phyloP scores from a whole-genome alignment of 78 protist species.

The Dictyostelium citrinum region DNA sequence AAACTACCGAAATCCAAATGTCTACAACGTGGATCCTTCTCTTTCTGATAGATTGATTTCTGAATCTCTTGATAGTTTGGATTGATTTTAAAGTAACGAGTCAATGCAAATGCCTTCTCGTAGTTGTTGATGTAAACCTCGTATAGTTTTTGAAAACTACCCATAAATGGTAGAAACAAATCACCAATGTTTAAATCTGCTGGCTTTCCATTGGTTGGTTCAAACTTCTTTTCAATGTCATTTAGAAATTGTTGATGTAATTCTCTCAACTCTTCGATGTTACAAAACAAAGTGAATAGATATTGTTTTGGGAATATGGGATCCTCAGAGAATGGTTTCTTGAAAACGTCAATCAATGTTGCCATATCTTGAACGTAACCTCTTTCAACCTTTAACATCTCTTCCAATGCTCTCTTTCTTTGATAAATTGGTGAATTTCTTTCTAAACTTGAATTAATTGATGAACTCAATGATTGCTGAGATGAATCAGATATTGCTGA shows the following conservation, averaged over 20 bases:
- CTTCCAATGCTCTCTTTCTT: slow-evolving; percentile 37
- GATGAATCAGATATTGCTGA: slow-evolving; percentile 30
- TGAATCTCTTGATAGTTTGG: neutral
- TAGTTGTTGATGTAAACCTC: slow-evolving; percentile 62
- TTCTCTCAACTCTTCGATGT: slow-evolving; percentile 27
- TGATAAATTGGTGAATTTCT: neutral
- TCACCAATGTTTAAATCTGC: slow-evolving; percentile 34
- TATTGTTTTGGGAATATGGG: slow-evolving; percentile 9
- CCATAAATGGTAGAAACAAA: slow-evolving; percentile 61
- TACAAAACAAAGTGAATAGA: slow-evolving; percentile 18
- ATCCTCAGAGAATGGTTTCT: slow-evolving; percentile 8
- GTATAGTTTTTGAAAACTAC: slow-evolving; percentile 41
- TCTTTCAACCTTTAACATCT: slow-evolving; percentile 25
- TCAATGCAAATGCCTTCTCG: slow-evolving; percentile 62
- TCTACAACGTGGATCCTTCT: slow-evolving; percentile 12
- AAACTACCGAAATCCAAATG: slow-evolving; percentile 60
- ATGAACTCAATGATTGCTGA: neutral
- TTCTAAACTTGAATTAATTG: neutral
- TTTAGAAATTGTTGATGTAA: slow-evolving; percentile 19
- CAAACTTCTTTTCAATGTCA: slow-evolving; percentile 5
- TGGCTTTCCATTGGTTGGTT: slow-evolving; percentile 3
- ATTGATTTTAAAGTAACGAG: slow-evolving; percentile 25
- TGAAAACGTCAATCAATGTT: slow-evolving; percentile 55
- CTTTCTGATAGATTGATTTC: slow-evolving; percentile 21
- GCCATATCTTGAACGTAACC: slow-evolving; percentile 60